phyloP scores from a whole-genome alignment of 192 early-diverging fungal species.

The Thoreauomyces humboldtii region DNA sequence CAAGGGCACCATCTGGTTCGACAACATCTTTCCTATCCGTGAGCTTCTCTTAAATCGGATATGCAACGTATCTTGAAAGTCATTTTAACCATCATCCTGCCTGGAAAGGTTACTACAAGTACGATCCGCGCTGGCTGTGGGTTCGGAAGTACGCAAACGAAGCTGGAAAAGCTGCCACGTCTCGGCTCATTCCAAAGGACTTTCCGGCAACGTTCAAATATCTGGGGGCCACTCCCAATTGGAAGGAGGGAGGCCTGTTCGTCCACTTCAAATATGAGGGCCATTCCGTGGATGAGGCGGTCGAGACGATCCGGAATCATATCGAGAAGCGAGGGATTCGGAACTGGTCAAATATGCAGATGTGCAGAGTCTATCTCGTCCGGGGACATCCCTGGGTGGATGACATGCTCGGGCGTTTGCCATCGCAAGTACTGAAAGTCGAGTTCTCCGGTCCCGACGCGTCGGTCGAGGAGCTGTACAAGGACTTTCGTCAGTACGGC shows the following conservation, averaged over 20 bases:
- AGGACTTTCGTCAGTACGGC: slow-evolving; percentile 75
- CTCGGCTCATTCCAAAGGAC: slow-evolving; percentile 25
- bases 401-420: slow-evolving; percentile 45
- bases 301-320: slow-evolving; percentile 48
- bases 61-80: slow-evolving; percentile 1
- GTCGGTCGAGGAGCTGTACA: slow-evolving; percentile 65
- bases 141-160: slow-evolving; percentile 31
- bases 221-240: slow-evolving; percentile 33
- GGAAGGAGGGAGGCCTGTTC: slow-evolving; percentile 50
- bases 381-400: slow-evolving; percentile 47
- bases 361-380: slow-evolving; percentile 27
- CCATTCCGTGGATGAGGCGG: slow-evolving; percentile 36
- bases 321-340: slow-evolving; percentile 54
- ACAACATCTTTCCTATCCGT: slow-evolving; percentile 49
- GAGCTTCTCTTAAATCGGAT: too few species aligned
- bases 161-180: slow-evolving; percentile 29
- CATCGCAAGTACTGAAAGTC: slow-evolving; percentile 47
- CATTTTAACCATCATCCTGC: background rate
- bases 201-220: slow-evolving; percentile 39
- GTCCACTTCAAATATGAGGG: slow-evolving; percentile 45
- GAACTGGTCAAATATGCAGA: slow-evolving; percentile 67
- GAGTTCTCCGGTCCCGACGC: slow-evolving; percentile 77
- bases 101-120: slow-evolving; percentile 23
- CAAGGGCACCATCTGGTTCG: slow-evolving; percentile 51
- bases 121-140: slow-evolving; percentile 37